These are phyloP conservation scores for Acacia confusa DNA, from an alignment of 306 rosid species.

Conservation along the genomic window DNA sequence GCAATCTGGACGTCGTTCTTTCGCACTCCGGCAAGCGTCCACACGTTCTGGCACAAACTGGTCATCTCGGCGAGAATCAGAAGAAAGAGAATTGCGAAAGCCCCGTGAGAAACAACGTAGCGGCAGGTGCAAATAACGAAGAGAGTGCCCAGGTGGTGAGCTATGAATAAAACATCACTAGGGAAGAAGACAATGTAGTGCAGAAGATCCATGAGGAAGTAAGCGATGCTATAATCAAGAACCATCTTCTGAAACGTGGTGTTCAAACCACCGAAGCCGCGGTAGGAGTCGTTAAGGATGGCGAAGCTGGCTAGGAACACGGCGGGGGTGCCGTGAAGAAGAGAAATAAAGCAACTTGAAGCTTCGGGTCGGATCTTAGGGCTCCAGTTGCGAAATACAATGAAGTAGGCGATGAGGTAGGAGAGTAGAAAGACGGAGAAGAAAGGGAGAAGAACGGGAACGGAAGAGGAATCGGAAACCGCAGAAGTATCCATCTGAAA, in stretches of 20 bases:
- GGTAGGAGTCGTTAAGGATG: constrained; percentile 40
- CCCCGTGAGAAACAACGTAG: constrained; percentile 67
- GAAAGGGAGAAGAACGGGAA: constrained; percentile 42
- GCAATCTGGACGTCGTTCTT: constrained; percentile 54
- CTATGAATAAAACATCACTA: constrained; percentile 74
- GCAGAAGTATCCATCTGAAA: constrained; percentile 1
- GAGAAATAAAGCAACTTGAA: constrained; percentile 72
- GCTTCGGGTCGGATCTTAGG: constrained; percentile 87
- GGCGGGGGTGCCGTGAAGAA: constrained; percentile 89
- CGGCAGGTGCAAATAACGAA: constrained; percentile 90
- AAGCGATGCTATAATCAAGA: constrained; percentile 87
- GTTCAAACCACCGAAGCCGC: constrained; percentile 61
- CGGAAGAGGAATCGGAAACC: not conserved
- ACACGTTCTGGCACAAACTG: constrained; percentile 76
- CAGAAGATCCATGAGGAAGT: constrained; percentile 74
- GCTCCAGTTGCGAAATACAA: constrained; percentile 62
- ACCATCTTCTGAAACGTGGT: constrained; percentile 55
- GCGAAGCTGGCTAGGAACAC: constrained; percentile 52
- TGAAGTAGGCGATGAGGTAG: constrained; percentile 60
- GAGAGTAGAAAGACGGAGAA: constrained; percentile 49
- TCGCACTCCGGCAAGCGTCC: constrained; percentile 73
- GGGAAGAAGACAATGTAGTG: constrained; percentile 78
- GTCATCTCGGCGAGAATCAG: constrained; percentile 79
- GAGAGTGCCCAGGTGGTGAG: constrained; percentile 83
- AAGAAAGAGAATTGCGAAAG: constrained; percentile 58